Evolutionary conservation across 306 rosid species (phyloP), one percentile per base, ranked within the genome.

Genomic region (Neltuma alba): DNA sequence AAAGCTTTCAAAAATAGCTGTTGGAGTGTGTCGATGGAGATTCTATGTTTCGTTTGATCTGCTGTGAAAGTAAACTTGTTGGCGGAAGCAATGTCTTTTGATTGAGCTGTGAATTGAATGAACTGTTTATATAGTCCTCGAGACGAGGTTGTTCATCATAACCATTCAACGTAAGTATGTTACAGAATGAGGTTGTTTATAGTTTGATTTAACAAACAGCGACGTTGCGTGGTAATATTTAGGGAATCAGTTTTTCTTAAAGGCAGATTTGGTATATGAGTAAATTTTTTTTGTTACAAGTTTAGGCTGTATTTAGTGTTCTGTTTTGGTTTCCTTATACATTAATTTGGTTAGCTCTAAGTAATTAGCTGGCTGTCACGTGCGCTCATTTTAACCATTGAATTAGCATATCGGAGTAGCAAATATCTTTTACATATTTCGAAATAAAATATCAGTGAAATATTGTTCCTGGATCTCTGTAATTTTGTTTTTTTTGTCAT

Each of bases 41-140:
- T 58, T 58, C 30, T 27, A 1, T 8, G 65, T 27, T 13, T 30
- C 16, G n/a, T 7, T 27, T 58, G n/a, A n/a, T 58, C 63, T 57
- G n/a, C 64, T 57, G 2, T 4, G 7, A 52, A 21, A 52, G 4
- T 7, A 20, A 52, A 52, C 58, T 7, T 52, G 13, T 7, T 58
- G 31, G 18, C 12, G 16, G 7, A 23, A 11, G 63, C 30, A 27
- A 27, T 27, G 65, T 12, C 65, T 58, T 12, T 2, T 58, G 0
- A 60, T 60, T 27, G 34, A 28, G 3, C 9, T 60, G 65, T 60
- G 10, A 28, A 58, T 27, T 27, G 36, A 36, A 58, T 58, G 36
- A 60, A 2, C 30, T 60, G 4, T 60, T 27, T 28, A 60, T 60
- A 28, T 50, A 73, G 36, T 80, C 68, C 25, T 64, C 67, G 63